phyloP scores from a whole-genome alignment of 2,329 filamentous ascomycete species.

The Colletotrichum theobromicola region DNA sequence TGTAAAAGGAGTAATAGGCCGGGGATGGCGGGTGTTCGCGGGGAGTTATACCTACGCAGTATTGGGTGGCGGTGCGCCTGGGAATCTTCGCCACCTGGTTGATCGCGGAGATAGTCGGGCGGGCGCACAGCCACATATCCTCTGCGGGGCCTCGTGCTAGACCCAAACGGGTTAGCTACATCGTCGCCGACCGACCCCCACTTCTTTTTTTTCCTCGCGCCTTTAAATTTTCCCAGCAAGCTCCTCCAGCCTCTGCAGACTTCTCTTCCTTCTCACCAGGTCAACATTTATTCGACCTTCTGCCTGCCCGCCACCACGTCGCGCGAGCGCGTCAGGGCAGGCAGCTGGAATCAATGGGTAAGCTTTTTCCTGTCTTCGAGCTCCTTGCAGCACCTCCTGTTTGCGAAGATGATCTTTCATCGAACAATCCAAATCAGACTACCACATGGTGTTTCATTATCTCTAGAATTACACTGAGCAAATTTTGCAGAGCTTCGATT shows the following conservation, averaged over 20 bases:
- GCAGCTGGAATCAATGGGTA: conserved; percentile 11
- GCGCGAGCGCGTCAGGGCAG: background rate
- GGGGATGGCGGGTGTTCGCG: conserved; percentile 20
- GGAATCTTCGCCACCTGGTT: conserved; percentile 29
- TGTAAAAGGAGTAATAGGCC: background rate
- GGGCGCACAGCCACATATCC: conserved; percentile 40
- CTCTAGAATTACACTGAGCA: conserved; percentile 64
- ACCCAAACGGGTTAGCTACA: conserved; percentile 26
- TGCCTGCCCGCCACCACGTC: background rate
- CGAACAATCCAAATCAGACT: conserved; percentile 70
- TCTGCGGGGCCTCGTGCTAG: conserved; percentile 24
- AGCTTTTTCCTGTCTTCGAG: background rate
- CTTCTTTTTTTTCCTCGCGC: conserved; percentile 14
- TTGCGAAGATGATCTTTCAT: conserved; percentile 45
- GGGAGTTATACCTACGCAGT: conserved; percentile 22
- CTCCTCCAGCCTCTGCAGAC: conserved; percentile 24
- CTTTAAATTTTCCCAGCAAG: conserved; percentile 26
- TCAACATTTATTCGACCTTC: conserved; percentile 10
- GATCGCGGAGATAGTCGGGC: conserved; percentile 13
- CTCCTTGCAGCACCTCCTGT: background rate
- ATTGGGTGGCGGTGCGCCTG: conserved; percentile 13
- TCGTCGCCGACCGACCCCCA: background rate
- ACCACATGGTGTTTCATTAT: conserved; percentile 58
- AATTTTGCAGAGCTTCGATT: conserved; percentile 25
- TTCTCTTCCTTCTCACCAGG: conserved; percentile 26